phyloP scores from a whole-genome alignment of 495 filamentous ascomycete genomes.

The Aspergillus affinis region DNA sequence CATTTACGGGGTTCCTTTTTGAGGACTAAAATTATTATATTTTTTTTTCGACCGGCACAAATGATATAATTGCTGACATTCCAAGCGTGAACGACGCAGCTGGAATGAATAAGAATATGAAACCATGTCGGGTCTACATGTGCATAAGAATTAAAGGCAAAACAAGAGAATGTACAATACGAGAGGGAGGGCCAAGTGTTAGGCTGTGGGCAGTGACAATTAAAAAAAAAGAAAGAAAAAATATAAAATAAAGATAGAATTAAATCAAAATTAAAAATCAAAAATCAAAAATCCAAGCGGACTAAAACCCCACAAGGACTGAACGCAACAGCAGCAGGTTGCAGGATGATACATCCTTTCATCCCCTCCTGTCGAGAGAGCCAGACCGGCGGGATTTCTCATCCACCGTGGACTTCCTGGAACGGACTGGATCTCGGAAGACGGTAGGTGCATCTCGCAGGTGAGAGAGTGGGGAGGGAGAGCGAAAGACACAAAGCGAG shows the following conservation, averaged over 20 bases:
- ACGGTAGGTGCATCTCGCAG: constrained; percentile 8
- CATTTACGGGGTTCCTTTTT: neutral
- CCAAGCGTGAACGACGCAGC: constrained; percentile 23
- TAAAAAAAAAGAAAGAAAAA: neutral
- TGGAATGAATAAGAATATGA: constrained; percentile 7
- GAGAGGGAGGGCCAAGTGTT: no score
- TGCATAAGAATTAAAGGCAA: no score
- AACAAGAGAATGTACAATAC: no score
- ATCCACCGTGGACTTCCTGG: neutral
- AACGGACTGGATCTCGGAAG: constrained; percentile 8
- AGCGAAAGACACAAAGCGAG: no score
- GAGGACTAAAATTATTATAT: no score
- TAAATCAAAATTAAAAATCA: constrained; percentile 1
- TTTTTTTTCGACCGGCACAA: constrained; percentile 1
- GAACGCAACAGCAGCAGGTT: neutral
- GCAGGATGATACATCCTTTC: constrained; percentile 7
- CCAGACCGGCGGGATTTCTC: neutral
- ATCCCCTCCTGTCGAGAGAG: neutral
- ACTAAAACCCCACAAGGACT: constrained; percentile 6
- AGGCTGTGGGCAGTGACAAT: no score
- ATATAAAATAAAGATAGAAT: neutral
- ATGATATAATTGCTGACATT: constrained; percentile 10
- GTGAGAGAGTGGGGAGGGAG: neutral
- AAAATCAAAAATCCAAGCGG: neutral
- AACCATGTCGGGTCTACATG: no score